Conservation (phyloP, 2,329 filamentous ascomycete species). For the Sphaceloma murrayae region DNA sequence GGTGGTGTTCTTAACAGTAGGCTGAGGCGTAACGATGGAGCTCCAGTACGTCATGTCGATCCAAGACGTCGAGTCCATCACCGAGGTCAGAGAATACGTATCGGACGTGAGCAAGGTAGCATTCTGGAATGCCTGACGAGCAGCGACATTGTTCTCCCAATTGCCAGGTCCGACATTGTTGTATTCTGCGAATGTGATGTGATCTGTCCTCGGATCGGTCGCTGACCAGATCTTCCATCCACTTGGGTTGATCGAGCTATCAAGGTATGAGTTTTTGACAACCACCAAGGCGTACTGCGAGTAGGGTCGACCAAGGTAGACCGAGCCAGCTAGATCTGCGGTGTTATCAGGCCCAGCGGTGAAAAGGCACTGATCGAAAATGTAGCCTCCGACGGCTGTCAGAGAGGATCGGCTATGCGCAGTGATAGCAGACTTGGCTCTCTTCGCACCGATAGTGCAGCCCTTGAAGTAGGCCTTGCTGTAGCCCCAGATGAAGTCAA, state of each 20-base stretch:
- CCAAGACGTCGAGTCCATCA: constrained; percentile 32
- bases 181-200: constrained; percentile 23
- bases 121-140: constrained; percentile 30
- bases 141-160: constrained; percentile 31
- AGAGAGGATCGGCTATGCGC: constrained; percentile 32
- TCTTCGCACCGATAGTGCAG: constrained; percentile 31
- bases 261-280: constrained; percentile 23
- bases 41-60: constrained; percentile 35
- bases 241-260: constrained; percentile 21
- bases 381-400: constrained; percentile 30
- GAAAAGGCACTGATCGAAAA: constrained; percentile 30
- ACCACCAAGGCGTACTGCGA: constrained; percentile 21
- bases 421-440: constrained; percentile 29
- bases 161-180: constrained; percentile 24
- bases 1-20: constrained; percentile 19
- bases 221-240: constrained; percentile 26
- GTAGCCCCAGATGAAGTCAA: constrained; percentile 38
- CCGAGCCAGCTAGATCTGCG: constrained; percentile 30
- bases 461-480: constrained; percentile 37
- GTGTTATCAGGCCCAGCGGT: constrained; percentile 24
- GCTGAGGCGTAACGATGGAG: constrained; percentile 30
- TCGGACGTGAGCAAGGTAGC: constrained; percentile 32
- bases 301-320: constrained; percentile 23
- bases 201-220: constrained; percentile 22
- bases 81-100: constrained; percentile 26